Base-by-base conservation (phyloP, 495 filamentous ascomycete species). In the Xylaria flabelliformis region DNA sequence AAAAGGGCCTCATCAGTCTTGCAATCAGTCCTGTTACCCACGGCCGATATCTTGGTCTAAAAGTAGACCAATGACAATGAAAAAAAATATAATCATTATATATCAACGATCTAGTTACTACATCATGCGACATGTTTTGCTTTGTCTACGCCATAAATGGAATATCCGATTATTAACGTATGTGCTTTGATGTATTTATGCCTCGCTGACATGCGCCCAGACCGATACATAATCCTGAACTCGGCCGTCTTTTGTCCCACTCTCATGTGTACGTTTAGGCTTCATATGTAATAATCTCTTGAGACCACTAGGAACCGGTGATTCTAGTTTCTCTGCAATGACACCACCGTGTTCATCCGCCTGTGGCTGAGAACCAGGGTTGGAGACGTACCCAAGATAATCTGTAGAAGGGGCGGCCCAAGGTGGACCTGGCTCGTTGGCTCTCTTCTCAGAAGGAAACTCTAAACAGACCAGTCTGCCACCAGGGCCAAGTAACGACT, bases 401-500 rank as follows among this genome's bases (percentile, higher is more conserved):
- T 91, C 85, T 67, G 86, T 81, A 2, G 88, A 85, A 5, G 88
- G 84, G 5, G 91, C 76, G 42, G 88, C 85, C 82, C 85, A 95
- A 36, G 94, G 93, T 19, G 94, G 94, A 0, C 93, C 93, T 4
- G 85, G 83, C 21, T 83, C 83, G 41, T 80, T 83, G 4, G 89
- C 83, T 42, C 87, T 80, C 80, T 95, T 95, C 73, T 86, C 86
- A 19, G 91, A 88, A 0, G 94, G 93, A 80, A 92, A 97, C 81
- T 97, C 93, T 62, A 96, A 81, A 76, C 94, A 96, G 53, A 96
- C 86, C 59, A 97, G 82, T 42, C 85, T 80, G 24, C 91, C 90
- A 15, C 83, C 80, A 7, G 86, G 85, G 64, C 86, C 81, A 39
- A 95, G 85, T 26, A 96, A 86, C 69, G 91, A 81, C 4, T 83